Evolutionary conservation across 495 filamentous ascomycete genomes (phyloP), one percentile per base, ranked within the genome.

Genomic region (Aspergillus baeticus): DNA sequence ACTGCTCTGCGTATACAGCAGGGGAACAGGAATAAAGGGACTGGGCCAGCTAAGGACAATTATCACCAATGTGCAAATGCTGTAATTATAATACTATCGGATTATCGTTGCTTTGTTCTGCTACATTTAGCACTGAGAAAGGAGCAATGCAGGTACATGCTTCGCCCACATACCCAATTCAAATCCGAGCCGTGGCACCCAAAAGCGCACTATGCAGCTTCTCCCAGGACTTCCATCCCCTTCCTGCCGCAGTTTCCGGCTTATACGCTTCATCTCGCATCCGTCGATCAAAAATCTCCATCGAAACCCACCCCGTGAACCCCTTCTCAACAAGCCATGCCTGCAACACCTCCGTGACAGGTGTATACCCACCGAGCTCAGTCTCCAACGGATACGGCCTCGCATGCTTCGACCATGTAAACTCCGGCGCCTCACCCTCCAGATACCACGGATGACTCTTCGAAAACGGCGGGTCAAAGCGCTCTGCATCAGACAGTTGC

Each of bases 361-460:
- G 88, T 33, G 91, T 68, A 61, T 91, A 91, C 0, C 79, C 88
- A 0, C 87, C 87, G 0, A 75, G 60, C 7, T 82, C 72, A 34
- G 76, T 68, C 63, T 91, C 87, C 29, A 83, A 80, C 51, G 87
- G 85, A 59, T 90, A 91, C 8, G 90, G 68, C 18, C 87, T 68
- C 55, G 84, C 86, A 69, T 91, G 89, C 23, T 86, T 76, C 11
- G 83, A 87, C 89, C 89, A 92, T 58, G 82, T 89, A 83, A 92
- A 89, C 21, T 85, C 69, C 10, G 82, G 70, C 37, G 83, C 82
- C 69, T 90, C 86, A 7, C 75, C 79, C 0, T 78, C 67, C 20
- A 82, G 54, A 66, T 86, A 84, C 71, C 83, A 90, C 8, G 77
- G 70, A 66, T 92, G 88, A 5, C 70, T 76, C 7, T 69, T 66